A percentile compares a stretch with the other conserved stretches of the same genome.
phyloP scores from a whole-genome alignment of 176 grass and related monocot species.

The Oryza glaberrima region DNA sequence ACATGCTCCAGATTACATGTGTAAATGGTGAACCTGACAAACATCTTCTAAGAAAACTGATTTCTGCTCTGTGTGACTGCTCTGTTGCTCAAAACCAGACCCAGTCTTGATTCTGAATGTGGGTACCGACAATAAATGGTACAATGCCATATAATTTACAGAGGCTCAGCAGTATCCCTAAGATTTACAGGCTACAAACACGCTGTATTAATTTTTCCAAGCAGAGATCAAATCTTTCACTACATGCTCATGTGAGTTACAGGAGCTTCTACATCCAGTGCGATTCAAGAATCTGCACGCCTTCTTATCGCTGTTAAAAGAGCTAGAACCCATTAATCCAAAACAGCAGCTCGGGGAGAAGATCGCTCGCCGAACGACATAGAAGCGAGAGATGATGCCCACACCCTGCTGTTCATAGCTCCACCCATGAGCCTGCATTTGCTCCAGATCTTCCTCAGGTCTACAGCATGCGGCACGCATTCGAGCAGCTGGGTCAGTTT shows the following conservation, averaged over 20 bases:
- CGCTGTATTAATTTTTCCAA: slow-evolving; percentile 32
- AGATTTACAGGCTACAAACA: slow-evolving; percentile 66
- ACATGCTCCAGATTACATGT: slow-evolving; percentile 28
- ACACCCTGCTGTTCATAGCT: slow-evolving; percentile 54
- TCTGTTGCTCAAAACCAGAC: slow-evolving; percentile 36
- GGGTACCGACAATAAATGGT: slow-evolving; percentile 34
- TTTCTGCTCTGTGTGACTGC: slow-evolving; percentile 14
- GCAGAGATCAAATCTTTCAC: slow-evolving; percentile 35
- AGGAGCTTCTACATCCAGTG: slow-evolving; percentile 40
- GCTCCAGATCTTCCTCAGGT: slow-evolving; percentile 78
- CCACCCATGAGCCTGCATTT: slow-evolving; percentile 64
- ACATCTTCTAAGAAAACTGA: neutral
- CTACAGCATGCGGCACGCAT: slow-evolving; percentile 59
- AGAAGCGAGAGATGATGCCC: slow-evolving; percentile 68
- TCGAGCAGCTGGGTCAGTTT: slow-evolving; percentile 72
- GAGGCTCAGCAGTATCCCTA: slow-evolving; percentile 50
- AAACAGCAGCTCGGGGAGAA: slow-evolving; percentile 43
- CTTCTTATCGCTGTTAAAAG: slow-evolving; percentile 7
- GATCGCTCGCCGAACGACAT: slow-evolving; percentile 61
- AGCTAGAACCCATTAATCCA: slow-evolving; percentile 29
- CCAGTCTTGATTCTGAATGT: neutral
- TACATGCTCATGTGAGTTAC: slow-evolving; percentile 53
- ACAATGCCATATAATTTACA: slow-evolving; percentile 53
- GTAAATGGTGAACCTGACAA: slow-evolving; percentile 11
- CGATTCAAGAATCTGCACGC: slow-evolving; percentile 6